phyloP scores from a whole-genome alignment of 352 stramenopile genomes.

The Aphanomyces invadans region DNA sequence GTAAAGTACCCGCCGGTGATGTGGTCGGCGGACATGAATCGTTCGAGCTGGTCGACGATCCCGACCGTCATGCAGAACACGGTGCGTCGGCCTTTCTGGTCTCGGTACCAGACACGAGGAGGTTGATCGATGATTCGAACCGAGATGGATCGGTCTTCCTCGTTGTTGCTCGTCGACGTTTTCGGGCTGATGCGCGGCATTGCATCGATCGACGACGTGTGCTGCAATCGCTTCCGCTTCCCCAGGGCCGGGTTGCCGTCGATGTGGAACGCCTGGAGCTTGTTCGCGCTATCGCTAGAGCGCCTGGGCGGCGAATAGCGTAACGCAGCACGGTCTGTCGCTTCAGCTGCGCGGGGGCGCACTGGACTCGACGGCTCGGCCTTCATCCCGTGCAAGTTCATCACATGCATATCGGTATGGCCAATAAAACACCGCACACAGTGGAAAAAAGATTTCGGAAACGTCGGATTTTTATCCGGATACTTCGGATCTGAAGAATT shows the following conservation, averaged over 20 bases:
- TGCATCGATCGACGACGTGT: neutral
- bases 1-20: neutral
- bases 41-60: neutral
- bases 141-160: neutral
- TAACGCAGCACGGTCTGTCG: neutral
- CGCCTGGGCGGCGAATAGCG: neutral
- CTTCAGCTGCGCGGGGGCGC: neutral
- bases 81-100: neutral
- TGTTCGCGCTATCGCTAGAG: neutral
- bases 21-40: neutral
- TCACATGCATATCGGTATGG: neutral
- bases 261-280: neutral
- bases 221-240: neutral
- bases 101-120: conserved; percentile 8
- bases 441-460: conserved; percentile 7
- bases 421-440: neutral
- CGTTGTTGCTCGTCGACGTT: neutral
- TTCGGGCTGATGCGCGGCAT: conserved; percentile 8
- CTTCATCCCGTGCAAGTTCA: neutral
- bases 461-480: too few relatives aligned
- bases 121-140: conserved; percentile 1
- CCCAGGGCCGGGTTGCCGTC: neutral
- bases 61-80: neutral
- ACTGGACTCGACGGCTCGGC: neutral
- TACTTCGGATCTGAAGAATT: neutral